Conservation (phyloP, 805 yeast species). For the Myxozyma lipomycoides region DNA sequence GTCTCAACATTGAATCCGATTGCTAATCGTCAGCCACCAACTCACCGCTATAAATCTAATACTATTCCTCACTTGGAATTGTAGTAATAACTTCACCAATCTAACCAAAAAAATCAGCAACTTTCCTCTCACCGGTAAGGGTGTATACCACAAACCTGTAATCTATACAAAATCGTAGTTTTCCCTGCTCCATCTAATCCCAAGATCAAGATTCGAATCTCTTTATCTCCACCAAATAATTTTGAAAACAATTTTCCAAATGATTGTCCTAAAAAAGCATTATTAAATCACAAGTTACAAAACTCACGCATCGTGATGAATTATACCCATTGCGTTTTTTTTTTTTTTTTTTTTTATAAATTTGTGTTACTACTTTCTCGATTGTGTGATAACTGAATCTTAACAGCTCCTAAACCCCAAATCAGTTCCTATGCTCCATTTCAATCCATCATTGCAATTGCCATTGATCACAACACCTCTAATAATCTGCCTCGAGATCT, state of each 20-base stretch:
- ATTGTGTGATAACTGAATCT: too few species aligned
- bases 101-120: constrained; percentile 18
- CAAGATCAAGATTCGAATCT: constrained; percentile 67
- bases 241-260: constrained; percentile 82
- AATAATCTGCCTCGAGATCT: too few species aligned
- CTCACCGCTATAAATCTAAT: neutral
- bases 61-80: constrained; percentile 54
- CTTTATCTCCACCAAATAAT: constrained; percentile 85
- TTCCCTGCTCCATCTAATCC: constrained; percentile 94
- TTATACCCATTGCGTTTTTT: too few species aligned
- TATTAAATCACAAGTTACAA: too few species aligned
- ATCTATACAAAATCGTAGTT: constrained; percentile 85
- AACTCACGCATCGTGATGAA: too few species aligned
- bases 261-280: constrained; percentile 62
- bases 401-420: too few species aligned
- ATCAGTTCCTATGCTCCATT: too few species aligned
- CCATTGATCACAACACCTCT: too few species aligned
- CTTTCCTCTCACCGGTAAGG: neutral
- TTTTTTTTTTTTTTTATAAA: too few species aligned
- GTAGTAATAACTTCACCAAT: constrained; percentile 80
- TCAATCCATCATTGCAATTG: too few species aligned
- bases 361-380: too few species aligned
- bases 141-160: constrained; percentile 64
- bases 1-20: constrained; percentile 74
- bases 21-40: too few species aligned